Evolutionary conservation across 768 basidiomycete genomes (phyloP), one percentile per base, ranked within the genome.

Genomic region (Amanita exitialis): DNA sequence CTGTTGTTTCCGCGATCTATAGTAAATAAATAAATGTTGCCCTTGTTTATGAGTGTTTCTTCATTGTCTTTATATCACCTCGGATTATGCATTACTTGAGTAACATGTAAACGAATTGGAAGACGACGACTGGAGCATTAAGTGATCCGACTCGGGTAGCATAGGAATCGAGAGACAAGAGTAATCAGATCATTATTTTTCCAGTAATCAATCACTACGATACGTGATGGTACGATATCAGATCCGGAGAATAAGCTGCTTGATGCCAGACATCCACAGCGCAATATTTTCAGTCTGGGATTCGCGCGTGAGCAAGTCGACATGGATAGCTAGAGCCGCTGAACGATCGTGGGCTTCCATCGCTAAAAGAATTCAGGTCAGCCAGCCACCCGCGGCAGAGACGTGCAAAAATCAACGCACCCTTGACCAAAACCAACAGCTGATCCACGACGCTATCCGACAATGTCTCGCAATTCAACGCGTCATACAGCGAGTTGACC

Each of bases 241-340:
- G 66, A 90, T 58, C 57, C 79, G 75, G 72, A 82, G 70, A 61
- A 95, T 87, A 57, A 96, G 66, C 63, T 92, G 90, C 66, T 95
- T 95, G 52, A 95, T 68, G 6, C 87, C 90, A 10, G 90, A 83
- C 90, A 93, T 88, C 84, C 83, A 87, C 50, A 87, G 60, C 1
- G 79, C 82, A 61, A 94, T 90, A 58, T 94, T 90, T 47, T 90
- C 86, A 37, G 84, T 85, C 51, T 81, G 76, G 46, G 86, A 84
- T 21, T 84, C 86, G 44, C 75, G 71, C 2, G 90, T 93, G 42
- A 97, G 72, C 25, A 96, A 68, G 47, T 90, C 87, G 23, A 94
- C 82, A 59, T 97, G 93, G 53, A 93, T 81, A 6, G 82, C 78
- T 59, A 93, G 66, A 16, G 93, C 89, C 27, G 75, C 77, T 25